These are phyloP conservation scores for Sordariomycetes sp. DNA, from an alignment of 2,329 filamentous ascomycete species.

Conservation along the genomic window DNA sequence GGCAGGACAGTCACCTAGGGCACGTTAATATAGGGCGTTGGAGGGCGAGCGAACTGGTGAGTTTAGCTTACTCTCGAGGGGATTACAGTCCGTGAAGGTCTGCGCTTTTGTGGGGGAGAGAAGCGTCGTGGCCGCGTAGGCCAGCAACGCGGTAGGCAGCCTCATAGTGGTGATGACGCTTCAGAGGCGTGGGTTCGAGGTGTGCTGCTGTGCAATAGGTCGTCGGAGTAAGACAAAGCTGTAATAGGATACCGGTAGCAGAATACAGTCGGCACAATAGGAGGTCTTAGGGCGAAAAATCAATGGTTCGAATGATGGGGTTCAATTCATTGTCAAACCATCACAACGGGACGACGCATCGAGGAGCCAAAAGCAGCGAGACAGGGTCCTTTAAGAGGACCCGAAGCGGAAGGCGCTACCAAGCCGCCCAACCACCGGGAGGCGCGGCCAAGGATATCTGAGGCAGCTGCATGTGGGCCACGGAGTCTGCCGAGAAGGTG, in stretches of 20 bases:
- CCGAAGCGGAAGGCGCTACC: background rate
- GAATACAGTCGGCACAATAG: background rate
- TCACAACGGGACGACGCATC: background rate
- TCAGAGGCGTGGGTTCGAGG: background rate
- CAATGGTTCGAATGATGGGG: background rate
- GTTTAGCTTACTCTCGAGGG: constrained; percentile 20
- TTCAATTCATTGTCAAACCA: background rate
- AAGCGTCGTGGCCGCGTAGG: constrained; percentile 13
- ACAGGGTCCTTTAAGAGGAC: background rate
- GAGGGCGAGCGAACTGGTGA: background rate
- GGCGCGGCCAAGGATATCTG: background rate
- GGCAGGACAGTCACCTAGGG: constrained; percentile 52
- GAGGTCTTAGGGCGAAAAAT: background rate
- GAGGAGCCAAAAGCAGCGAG: background rate
- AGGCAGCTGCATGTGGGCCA: background rate
- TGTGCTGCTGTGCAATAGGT: background rate
- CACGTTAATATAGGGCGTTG: background rate
- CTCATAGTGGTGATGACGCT: background rate
- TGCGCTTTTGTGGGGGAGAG: constrained; percentile 19
- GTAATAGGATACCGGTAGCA: background rate
- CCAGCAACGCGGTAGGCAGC: constrained; percentile 2
- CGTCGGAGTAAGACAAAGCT: background rate
- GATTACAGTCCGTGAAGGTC: constrained; percentile 29
- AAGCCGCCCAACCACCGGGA: background rate
- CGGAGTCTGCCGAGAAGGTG: background rate